phyloP scores from a whole-genome alignment of 768 basidiomycete genomes.

The Auriscalpium microsporum region DNA sequence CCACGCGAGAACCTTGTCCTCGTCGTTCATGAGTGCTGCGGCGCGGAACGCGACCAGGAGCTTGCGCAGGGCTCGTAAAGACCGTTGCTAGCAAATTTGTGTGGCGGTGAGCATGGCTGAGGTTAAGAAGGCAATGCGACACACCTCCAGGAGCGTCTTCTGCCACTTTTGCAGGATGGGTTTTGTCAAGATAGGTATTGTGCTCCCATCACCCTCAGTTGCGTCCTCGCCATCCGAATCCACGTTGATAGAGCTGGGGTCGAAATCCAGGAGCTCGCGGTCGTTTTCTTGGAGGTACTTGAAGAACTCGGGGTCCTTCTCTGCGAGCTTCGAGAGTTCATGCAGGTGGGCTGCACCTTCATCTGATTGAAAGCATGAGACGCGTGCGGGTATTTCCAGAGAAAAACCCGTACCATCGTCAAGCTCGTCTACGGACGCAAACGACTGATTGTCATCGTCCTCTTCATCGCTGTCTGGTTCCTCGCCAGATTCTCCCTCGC shows the following conservation, averaged over 20 bases:
- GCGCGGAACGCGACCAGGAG: constrained; percentile 86
- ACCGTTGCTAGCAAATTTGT: constrained; percentile 53
- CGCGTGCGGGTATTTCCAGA: not conserved
- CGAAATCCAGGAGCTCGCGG: constrained; percentile 79
- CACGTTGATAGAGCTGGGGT: constrained; percentile 32
- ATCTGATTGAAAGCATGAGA: constrained; percentile 30
- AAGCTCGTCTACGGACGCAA: constrained; percentile 71
- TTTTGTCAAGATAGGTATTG: constrained; percentile 52
- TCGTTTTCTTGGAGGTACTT: constrained; percentile 97
- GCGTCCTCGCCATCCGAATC: constrained; percentile 37
- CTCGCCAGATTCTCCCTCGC: constrained; percentile 33
- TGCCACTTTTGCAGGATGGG: constrained; percentile 78
- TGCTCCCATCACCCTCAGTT: constrained; percentile 36
- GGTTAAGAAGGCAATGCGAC: constrained; percentile 7
- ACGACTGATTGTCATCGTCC: constrained; percentile 53
- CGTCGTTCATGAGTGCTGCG: constrained; percentile 85
- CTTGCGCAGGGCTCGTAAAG: constrained; percentile 74
- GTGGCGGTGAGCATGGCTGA: no score
- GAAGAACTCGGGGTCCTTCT: constrained; percentile 99
- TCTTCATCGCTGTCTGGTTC: constrained; percentile 30
- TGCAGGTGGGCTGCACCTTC: constrained; percentile 69
- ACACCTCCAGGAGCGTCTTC: constrained; percentile 75
- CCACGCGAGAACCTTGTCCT: constrained; percentile 73
- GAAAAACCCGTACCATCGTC: constrained; percentile 38
- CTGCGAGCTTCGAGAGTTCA: constrained; percentile 80